These are phyloP conservation scores for Kalanchoe fedtschenkoi DNA, from an alignment of 164 flowering plant species.

Conservation along the genomic window DNA sequence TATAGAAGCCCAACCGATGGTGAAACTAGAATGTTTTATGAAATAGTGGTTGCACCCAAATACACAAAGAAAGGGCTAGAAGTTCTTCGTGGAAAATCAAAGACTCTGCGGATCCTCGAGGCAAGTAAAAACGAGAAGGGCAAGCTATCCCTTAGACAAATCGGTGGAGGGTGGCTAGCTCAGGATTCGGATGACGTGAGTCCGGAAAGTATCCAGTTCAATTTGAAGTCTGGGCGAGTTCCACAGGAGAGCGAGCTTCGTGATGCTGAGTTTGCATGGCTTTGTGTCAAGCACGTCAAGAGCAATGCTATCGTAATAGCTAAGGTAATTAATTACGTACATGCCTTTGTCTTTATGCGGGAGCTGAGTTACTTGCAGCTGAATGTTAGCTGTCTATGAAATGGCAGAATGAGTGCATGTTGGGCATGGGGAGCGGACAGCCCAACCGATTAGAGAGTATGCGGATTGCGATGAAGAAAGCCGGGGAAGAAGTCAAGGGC, in stretches of 20 bases:
- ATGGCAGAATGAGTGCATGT: conserved; percentile 75
- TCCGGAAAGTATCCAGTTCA: conserved; percentile 64
- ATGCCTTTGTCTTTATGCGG: neutral
- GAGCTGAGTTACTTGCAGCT: neutral
- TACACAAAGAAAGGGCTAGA: conserved; percentile 82
- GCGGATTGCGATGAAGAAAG: conserved; percentile 82
- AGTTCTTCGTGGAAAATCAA: conserved; percentile 83
- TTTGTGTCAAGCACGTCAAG: conserved; percentile 94
- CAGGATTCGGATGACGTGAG: conserved; percentile 88
- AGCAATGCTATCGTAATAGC: conserved; percentile 99
- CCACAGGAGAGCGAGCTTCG: conserved; percentile 53
- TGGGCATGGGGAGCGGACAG: conserved; percentile 99
- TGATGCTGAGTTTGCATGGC: conserved; percentile 97
- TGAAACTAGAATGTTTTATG: conserved; percentile 96
- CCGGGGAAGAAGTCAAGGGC: conserved; percentile 89
- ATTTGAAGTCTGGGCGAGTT: conserved; percentile 39
- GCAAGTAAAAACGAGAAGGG: conserved; percentile 68
- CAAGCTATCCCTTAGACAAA: conserved; percentile 88
- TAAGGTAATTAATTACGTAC: conserved; percentile 35
- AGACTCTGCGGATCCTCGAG: conserved; percentile 84
- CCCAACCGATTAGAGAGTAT: conserved; percentile 92
- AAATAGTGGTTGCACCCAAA: conserved; percentile 95
- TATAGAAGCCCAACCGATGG: conserved; percentile 97
- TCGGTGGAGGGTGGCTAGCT: conserved; percentile 96
- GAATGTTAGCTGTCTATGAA: neutral